phyloP scores from a whole-genome alignment of 495 filamentous ascomycete species.

The Lichenothelia convexa region DNA sequence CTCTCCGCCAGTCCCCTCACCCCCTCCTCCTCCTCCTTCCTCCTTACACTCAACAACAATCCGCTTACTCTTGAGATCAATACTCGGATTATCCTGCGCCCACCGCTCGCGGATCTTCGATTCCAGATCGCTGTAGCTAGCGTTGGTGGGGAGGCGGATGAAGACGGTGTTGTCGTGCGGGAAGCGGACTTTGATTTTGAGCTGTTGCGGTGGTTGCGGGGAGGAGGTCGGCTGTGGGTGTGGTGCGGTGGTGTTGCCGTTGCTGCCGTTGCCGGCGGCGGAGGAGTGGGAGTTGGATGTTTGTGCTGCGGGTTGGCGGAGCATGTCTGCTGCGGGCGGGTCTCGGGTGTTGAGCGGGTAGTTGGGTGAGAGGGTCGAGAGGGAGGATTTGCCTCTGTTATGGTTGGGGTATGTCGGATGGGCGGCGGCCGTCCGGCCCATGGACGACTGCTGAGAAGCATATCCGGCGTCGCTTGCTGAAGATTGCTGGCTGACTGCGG shows the following conservation, averaged over 20 bases:
- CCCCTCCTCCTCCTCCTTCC: slow-evolving; percentile 64
- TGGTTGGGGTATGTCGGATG: not conserved
- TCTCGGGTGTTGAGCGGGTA: not conserved
- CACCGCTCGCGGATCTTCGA: slow-evolving; percentile 50
- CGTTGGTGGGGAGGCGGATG: slow-evolving; percentile 67
- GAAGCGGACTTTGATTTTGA: slow-evolving; percentile 84
- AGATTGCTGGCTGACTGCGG: slow-evolving; percentile 9
- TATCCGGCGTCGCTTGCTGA: slow-evolving; percentile 7
- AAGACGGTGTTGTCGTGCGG: slow-evolving; percentile 81
- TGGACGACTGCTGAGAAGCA: not conserved
- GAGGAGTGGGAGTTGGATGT: not conserved
- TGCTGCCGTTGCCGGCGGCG: not conserved
- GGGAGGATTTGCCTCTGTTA: slow-evolving; percentile 24
- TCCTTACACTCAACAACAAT: slow-evolving; percentile 73
- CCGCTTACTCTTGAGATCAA: slow-evolving; percentile 33
- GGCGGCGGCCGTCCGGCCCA: not conserved
- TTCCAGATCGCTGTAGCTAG: slow-evolving; percentile 38
- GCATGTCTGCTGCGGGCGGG: not conserved
- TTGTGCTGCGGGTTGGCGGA: not conserved
- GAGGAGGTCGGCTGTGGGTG: slow-evolving; percentile 33
- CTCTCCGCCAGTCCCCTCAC: slow-evolving; percentile 59
- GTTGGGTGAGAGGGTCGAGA: slow-evolving; percentile 25
- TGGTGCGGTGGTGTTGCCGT: slow-evolving; percentile 17
- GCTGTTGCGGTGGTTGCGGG: slow-evolving; percentile 22
- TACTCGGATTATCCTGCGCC: slow-evolving; percentile 16